A percentile compares a stretch with the other conserved stretches of the same genome.
phyloP scores from a whole-genome alignment of 2,329 filamentous ascomycete genomes.

The Aspergillus sp. region DNA sequence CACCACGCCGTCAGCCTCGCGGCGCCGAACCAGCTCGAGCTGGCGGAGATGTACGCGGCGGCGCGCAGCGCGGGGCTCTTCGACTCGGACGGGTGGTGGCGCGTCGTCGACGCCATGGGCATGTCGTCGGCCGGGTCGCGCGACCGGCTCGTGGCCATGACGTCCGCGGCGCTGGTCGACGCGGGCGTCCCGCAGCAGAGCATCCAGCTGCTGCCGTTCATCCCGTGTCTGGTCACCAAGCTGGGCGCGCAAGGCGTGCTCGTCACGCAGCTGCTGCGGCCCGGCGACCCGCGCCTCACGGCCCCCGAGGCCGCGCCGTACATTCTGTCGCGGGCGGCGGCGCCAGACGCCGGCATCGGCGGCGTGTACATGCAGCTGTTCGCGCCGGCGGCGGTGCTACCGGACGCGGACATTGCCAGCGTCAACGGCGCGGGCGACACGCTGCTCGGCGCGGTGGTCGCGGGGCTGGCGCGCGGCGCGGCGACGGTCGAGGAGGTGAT shows the following conservation, averaged over 20 bases:
- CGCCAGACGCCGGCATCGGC: constrained; percentile 61
- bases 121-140: constrained; percentile 66
- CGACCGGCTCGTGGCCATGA: constrained; percentile 69
- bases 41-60: constrained; percentile 72
- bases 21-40: constrained; percentile 80
- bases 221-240: constrained; percentile 82
- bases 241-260: constrained; percentile 74
- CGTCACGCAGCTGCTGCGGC: constrained; percentile 67
- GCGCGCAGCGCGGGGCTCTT: constrained; percentile 70
- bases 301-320: constrained; percentile 64
- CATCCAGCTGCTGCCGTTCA: constrained; percentile 82
- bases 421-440: constrained; percentile 96
- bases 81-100: constrained; percentile 72
- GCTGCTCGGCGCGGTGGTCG: constrained; percentile 80
- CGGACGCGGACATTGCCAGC: constrained; percentile 67
- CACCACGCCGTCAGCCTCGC: constrained; percentile 66
- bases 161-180: constrained; percentile 67
- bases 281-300: constrained; percentile 66
- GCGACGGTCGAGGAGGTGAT: constrained; percentile 60
- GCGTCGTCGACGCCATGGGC: constrained; percentile 73
- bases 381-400: constrained; percentile 63
- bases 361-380: constrained; percentile 83
- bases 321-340: constrained; percentile 65
- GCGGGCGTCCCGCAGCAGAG: constrained; percentile 79
- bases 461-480: constrained; percentile 64